Base-by-base conservation (phyloP, 345 rosid genomes). In the Sisymbrium irio region DNA sequence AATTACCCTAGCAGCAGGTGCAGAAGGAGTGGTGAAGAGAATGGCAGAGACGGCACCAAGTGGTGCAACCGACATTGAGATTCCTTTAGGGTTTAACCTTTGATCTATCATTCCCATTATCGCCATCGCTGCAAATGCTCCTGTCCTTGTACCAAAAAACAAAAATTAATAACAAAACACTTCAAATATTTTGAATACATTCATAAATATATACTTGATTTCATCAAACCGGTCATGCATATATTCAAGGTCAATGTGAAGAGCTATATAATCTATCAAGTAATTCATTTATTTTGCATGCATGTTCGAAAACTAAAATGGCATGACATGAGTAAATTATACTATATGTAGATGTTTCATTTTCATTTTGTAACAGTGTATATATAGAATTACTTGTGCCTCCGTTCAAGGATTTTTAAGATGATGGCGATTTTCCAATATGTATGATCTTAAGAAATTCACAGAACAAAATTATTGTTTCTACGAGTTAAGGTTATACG, bases 41-140 rank as follows among this genome's bases (percentile, higher is more conserved):
- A 89, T 88, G 33, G 98, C 93, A 42, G 77, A 88, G 55, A 94
- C 98, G 9, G 98, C 96, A 6, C 98, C 98, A 19, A 89, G 68
- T 9, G 98, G 98, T 19, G 98, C 95, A 69, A 94, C 84, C 5
- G 96, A 88, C 78, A 89, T 81, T 15, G 96, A 85, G 45, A 94
- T 42, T 51, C 97, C 98, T 71, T 83, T 89, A 1, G 90, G 83
- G 25, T 84, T 89, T 32, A 94, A 57, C 19, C 87, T 67, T 53
- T 91, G 93, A 76, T 94, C 98, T 50, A 94, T 78, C 79, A 85
- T 94, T 75, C 96, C 97, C 73, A 91, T 65, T 73, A 89, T 42
- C 5, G 97, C 98, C 98, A 94, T 94, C 4, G 98, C 97, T 14
- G 85, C 95, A 79, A 94, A 94, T 40, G 95, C 98, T 17, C 98